Evolutionary conservation across 768 basidiomycete genomes (phyloP), one percentile per base, ranked within the genome.

Genomic region (Holtermanniella nyarrowii): DNA sequence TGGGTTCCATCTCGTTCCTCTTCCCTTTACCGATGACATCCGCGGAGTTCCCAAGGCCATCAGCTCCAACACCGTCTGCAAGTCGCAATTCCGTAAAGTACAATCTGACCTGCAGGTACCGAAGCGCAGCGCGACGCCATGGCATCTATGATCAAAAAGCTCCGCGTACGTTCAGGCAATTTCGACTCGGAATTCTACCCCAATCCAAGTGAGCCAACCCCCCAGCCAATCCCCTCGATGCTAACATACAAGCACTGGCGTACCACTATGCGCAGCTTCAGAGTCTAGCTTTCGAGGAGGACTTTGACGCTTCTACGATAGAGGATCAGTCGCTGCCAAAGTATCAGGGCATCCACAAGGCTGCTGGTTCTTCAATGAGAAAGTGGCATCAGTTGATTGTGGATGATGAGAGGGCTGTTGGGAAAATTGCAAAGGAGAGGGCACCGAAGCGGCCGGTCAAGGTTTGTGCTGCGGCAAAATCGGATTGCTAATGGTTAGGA

Each of bases 21-120:
- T 96, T n/a, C 91, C 93, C 0, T 99, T 86, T 67, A 85, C 86
- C 3, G 95, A 99, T 65, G 95, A 99, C 61, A 84, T 97, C 45
- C 81, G 95, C 44, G 76, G 77, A 18, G 85, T 85, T 4, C 82
- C 85, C 0, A 65, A 61, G 45, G 64, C 57, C 1, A 71, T 89
- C 11, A 79, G 82, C 18, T 76, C 80, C 49, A 82, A 77, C 5
- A 74, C 77, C 58, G 77, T 78, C 76, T 84, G 88, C 82, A 71
- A 48, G 65, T 56, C 11, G 27, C 37, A 4, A n/a, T 42, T 23
- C 44, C 31, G 14, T 49, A 42, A 14, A 14, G n/a, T 20, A 37
- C 23, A 31, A 42, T 24, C 41, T 48, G 46, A 27, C 39, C 42
- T 1, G 41, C 62, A 87, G 90, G 86, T 3, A 77, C 80, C 18